phyloP scores from a whole-genome alignment of 768 basidiomycete genomes.

The Lactifluus rugatus region DNA sequence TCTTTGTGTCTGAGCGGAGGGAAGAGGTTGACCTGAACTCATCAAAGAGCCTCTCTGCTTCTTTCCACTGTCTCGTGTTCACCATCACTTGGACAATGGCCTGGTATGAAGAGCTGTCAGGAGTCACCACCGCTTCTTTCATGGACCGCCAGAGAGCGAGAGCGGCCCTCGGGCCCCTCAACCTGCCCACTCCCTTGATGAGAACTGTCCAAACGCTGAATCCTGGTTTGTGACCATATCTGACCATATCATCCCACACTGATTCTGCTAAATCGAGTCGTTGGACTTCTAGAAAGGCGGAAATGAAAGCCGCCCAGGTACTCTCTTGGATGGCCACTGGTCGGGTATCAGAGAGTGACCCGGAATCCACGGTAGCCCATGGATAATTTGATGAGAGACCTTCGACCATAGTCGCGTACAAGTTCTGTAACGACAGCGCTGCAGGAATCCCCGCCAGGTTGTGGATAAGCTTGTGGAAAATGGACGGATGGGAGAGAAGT shows the following conservation, averaged over 20 bases:
- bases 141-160: conserved; percentile 57
- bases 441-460: conserved; percentile 34
- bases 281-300: conserved; percentile 49
- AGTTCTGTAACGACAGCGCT: conserved; percentile 29
- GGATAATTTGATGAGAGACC: conserved; percentile 43
- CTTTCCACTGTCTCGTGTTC: conserved; percentile 38
- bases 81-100: conserved; percentile 59
- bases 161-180: conserved; percentile 43
- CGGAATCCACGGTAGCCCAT: conserved; percentile 41
- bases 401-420: conserved; percentile 43
- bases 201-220: conserved; percentile 62
- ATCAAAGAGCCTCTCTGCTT: conserved; percentile 42
- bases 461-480: conserved; percentile 41
- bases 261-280: conserved; percentile 47
- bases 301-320: conserved; percentile 57
- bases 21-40: conserved; percentile 35
- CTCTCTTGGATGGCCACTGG: conserved; percentile 45
- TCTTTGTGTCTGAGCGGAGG: conserved; percentile 25
- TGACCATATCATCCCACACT: conserved; percentile 60
- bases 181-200: conserved; percentile 49
- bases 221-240: conserved; percentile 40
- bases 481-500: conserved; percentile 40
- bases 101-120: conserved; percentile 56
- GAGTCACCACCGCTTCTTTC: conserved; percentile 42
- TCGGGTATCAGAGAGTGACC: conserved; percentile 28